These are phyloP conservation scores for Galerina marginata DNA, from an alignment of 768 basidiomycete species.

Conservation along the genomic window DNA sequence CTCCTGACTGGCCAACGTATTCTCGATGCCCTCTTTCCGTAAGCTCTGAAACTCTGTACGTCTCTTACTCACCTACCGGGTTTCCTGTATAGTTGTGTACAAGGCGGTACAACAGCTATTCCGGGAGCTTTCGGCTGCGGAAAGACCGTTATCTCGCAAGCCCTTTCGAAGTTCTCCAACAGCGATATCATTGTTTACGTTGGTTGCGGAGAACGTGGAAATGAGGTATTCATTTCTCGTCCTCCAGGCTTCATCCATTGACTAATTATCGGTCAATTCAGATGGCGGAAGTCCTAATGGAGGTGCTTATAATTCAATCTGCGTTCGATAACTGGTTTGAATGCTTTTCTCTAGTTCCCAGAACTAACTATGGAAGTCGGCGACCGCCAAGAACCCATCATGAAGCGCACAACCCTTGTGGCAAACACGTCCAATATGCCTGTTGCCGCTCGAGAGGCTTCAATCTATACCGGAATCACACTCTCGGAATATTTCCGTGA, in stretches of 20 bases:
- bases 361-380: constrained; percentile 90
- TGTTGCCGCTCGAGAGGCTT: constrained; percentile 98
- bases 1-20: constrained; percentile 96
- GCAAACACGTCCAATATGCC: constrained; percentile 99
- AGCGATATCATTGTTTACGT: constrained; percentile 99
- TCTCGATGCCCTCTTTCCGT: constrained; percentile 96
- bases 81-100: constrained; percentile 70
- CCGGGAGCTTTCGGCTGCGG: constrained; percentile 99
- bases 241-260: background rate
- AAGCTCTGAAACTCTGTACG: constrained; percentile 33
- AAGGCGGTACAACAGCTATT: constrained; percentile 96
- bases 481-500: constrained; percentile 99
- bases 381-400: constrained; percentile 96
- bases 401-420: constrained; percentile 99
- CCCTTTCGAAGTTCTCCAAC: constrained; percentile 97
- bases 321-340: background rate
- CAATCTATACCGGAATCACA: constrained; percentile 99
- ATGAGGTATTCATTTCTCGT: constrained; percentile 63
- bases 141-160: constrained; percentile 98
- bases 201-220: constrained; percentile 98
- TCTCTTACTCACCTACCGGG: background rate
- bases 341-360: constrained; percentile 64
- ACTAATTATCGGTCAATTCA: constrained; percentile 31
- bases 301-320: constrained; percentile 51
- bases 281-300: constrained; percentile 99